Base-by-base conservation (phyloP, 73 alveolate genomes). In the Effrenium voratum region DNA sequence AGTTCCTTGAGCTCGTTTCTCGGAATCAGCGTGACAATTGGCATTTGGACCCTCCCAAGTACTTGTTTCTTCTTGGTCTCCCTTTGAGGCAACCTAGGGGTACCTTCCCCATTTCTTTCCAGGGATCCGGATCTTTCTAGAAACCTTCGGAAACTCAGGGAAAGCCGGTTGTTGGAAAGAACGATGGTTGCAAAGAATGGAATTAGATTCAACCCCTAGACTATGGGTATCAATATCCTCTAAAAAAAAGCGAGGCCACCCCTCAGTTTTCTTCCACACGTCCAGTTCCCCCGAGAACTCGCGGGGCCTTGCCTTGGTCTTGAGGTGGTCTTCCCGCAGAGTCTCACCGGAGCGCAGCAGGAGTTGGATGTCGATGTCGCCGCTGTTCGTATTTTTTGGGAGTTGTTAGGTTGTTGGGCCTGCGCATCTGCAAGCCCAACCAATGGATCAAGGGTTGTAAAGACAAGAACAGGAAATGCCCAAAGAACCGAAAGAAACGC, bases 311-410 rank as follows among this genome's bases (percentile, higher is more conserved):
- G 12, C 22, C 68, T 55, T 12, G 68, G 68, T 55, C 41, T 75
- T 75, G 85, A 87, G 95, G 95, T 87, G 40, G 81, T 44, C 26
- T 87, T 87, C 49, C 95, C 95, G 34, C 95, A 73, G 12, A 68
- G 41, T 16, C 95, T 87, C 85, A 87, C 85, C 28, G 95, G 95
- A 43, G 26, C 72, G 28, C 95, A 87, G 70, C 95, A 87, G 94
- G 94, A 86, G 2, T 24, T 66, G 77, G n/a, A n/a, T n/a, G n/a
- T n/a, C n/a, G n/a, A n/a, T n/a, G n/a, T n/a, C n/a, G n/a, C n/a
- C n/a, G n/a, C n/a, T n/a, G n/a, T n/a, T n/a, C 75, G 91, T 0
- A n/a, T 1, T 52, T 52, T 52, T 52, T 52, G 63, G 63, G 63
- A 12, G 19, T 52, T 52, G 63, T 19, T 12, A 19, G 19, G 63